Evolutionary conservation across 1,284 basidiomycete species (phyloP).

Genomic region (Athelia psychrophila): DNA sequence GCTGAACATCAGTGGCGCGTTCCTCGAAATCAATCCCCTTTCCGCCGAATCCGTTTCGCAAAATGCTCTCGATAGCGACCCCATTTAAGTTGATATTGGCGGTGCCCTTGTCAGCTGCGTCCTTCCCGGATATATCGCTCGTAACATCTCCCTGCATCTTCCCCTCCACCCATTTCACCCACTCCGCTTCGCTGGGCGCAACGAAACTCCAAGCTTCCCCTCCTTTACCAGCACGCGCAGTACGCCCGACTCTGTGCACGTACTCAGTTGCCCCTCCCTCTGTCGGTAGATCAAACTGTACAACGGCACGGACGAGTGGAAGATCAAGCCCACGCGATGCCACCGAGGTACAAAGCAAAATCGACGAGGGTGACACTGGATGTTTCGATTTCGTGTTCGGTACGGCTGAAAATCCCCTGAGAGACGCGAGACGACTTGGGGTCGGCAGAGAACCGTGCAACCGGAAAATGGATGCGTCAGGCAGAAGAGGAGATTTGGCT

Average conservation of each 20-base stretch:
- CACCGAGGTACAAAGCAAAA: slow-evolving; percentile 95
- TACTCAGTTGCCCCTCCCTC: slow-evolving; percentile 98
- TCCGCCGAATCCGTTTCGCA: slow-evolving; percentile 86
- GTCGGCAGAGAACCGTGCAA: slow-evolving; percentile 93
- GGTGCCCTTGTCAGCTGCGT: slow-evolving; percentile 20
- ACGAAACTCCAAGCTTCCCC: slow-evolving; percentile 96
- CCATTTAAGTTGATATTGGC: slow-evolving; percentile 53
- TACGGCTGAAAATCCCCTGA: slow-evolving; percentile 73
- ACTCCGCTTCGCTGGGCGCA: slow-evolving; percentile 80
- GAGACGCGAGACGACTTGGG: slow-evolving; percentile 75
- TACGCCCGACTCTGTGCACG: slow-evolving; percentile 95
- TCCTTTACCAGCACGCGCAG: slow-evolving; percentile 91
- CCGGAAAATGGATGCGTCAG: slow-evolving; percentile 82
- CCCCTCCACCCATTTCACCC: slow-evolving; percentile 85
- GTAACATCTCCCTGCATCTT: slow-evolving; percentile 62
- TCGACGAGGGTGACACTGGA: slow-evolving; percentile 43
- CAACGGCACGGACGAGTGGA: slow-evolving; percentile 89
- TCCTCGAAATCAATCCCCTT: slow-evolving; percentile 79
- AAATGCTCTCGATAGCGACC: slow-evolving; percentile 66
- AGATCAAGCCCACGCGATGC: slow-evolving; percentile 98
- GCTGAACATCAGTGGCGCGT: slow-evolving; percentile 94
- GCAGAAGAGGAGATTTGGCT: slow-evolving; percentile 74
- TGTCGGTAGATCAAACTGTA: slow-evolving; percentile 97
- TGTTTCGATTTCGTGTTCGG: slow-evolving; percentile 33
- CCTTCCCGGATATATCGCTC: slow-evolving; percentile 23